phyloP scores from a whole-genome alignment of 2,329 filamentous ascomycete genomes.

The Apiospora kogelbergensis region DNA sequence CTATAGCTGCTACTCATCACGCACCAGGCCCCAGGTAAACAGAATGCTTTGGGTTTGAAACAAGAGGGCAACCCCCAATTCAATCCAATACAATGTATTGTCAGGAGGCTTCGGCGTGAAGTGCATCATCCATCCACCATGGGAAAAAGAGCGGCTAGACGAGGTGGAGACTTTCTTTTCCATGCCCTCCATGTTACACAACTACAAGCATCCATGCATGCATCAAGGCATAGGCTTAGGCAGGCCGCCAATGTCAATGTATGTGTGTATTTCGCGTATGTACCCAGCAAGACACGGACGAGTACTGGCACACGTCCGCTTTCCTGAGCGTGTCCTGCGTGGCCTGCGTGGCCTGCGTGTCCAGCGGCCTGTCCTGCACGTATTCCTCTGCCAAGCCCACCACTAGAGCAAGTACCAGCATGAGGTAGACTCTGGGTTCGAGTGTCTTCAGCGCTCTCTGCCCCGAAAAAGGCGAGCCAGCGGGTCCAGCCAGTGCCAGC shows the following conservation, averaged over 20 bases:
- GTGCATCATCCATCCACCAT: conserved; percentile 3
- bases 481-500: background rate
- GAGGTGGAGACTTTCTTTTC: background rate
- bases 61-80: background rate
- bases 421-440: background rate
- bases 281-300: background rate
- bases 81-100: background rate
- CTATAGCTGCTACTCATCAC: background rate
- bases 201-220: conserved; percentile 1
- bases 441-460: background rate
- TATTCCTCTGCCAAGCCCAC: background rate
- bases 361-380: background rate
- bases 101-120: background rate
- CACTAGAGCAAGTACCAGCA: background rate
- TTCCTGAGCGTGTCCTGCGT: background rate
- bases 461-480: background rate
- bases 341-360: too few species aligned
- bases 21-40: too few species aligned
- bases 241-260: too few species aligned
- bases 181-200: conserved; percentile 1
- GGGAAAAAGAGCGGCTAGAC: conserved; percentile 5
- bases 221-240: too few species aligned
- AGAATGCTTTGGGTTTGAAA: background rate
- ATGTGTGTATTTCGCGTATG: background rate
- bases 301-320: background rate